Evolutionary conservation across 805 yeast species (phyloP), one percentile per base, ranked within the genome.

Genomic region (Candida nitratophila): DNA sequence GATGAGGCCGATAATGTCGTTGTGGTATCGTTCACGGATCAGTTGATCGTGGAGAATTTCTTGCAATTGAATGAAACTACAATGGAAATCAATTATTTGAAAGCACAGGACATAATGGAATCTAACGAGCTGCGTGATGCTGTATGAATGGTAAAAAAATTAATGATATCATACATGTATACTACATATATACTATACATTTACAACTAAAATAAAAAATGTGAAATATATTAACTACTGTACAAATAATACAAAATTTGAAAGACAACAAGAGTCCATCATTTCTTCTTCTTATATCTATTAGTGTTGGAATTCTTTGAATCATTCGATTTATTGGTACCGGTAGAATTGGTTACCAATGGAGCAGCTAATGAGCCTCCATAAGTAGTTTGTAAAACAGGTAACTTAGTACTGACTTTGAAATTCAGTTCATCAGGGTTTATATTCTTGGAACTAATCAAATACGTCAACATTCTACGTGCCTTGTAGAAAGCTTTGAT

Each of bases 361-460:
- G 73, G 65, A 2, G 86, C 84, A 1, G 96, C 96, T 55, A 90
- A 70, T 1, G 83, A 73, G 39, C 97, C 97, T 32, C 76, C 66
- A 56, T 86, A 89, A 50, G 82, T 86, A 21, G 81, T 76, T 57
- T 79, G 79, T 45, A 85, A 70, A 0, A 85, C 81, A 1, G 96
- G 95, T 39, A 90, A 22, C 53, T 64, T 48, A 54, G 60, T 6
- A 58, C 61, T 50, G 45, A 73, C 49, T 47, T 73, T 49, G 40
- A 70, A 36, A 44, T 56, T 66, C 68, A 68, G 40, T 24, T 59
- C 60, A 8, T 26, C 32, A 11, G 71, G 70, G 9, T 56, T 54
- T 11, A 65, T 33, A 35, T 57, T 47, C 29, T 58, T 59, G 20
- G 51, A 43, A 21, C 51, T 50, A 17, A 61, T 54, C 49, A 53